Percentiles rank a stretch among this genome's conserved stretches.
Evolutionary conservation across 2,329 filamentous ascomycete species (phyloP).

Genomic region (Hypoxylon sp.): DNA sequence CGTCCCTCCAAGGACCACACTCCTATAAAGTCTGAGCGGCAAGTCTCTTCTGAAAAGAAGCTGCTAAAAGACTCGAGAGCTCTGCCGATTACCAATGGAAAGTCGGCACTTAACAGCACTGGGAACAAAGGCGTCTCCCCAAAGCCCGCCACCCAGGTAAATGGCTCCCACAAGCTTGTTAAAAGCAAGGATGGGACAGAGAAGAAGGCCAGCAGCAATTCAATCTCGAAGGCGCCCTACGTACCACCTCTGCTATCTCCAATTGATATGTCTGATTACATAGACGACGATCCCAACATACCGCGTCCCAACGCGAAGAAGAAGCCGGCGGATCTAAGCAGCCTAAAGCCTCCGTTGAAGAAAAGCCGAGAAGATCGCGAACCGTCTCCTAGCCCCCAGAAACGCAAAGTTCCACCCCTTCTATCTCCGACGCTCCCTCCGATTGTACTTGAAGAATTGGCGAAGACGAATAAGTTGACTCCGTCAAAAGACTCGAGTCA

Average conservation of each 20-base stretch:
- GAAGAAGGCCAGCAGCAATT: slow-evolving; percentile 54
- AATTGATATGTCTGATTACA: slow-evolving; percentile 58
- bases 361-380: slow-evolving; percentile 49
- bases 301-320: slow-evolving; percentile 51
- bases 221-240: slow-evolving; percentile 52
- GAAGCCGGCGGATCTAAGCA: slow-evolving; percentile 50
- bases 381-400: slow-evolving; percentile 53
- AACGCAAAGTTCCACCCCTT: slow-evolving; percentile 61
- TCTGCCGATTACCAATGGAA: slow-evolving; percentile 46
- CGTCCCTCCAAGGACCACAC: slow-evolving; percentile 42
- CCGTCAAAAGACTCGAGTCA: slow-evolving; percentile 46
- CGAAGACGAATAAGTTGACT: slow-evolving; percentile 52
- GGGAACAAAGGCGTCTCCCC: slow-evolving; percentile 52
- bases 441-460: slow-evolving; percentile 62
- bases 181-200: slow-evolving; percentile 55
- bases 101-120: slow-evolving; percentile 39
- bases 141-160: slow-evolving; percentile 57
- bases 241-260: slow-evolving; percentile 68
- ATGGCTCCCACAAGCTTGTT: slow-evolving; percentile 55
- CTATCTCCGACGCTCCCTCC: slow-evolving; percentile 69
- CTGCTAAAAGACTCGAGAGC: slow-evolving; percentile 45
- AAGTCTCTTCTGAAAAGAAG: slow-evolving; percentile 41
- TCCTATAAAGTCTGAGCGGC: slow-evolving; percentile 45
- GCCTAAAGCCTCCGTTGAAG: slow-evolving; percentile 46
- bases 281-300: slow-evolving; percentile 49